Evolutionary conservation across 352 stramenopile genomes (phyloP).

Genomic region (Pythium grandisporangium): DNA sequence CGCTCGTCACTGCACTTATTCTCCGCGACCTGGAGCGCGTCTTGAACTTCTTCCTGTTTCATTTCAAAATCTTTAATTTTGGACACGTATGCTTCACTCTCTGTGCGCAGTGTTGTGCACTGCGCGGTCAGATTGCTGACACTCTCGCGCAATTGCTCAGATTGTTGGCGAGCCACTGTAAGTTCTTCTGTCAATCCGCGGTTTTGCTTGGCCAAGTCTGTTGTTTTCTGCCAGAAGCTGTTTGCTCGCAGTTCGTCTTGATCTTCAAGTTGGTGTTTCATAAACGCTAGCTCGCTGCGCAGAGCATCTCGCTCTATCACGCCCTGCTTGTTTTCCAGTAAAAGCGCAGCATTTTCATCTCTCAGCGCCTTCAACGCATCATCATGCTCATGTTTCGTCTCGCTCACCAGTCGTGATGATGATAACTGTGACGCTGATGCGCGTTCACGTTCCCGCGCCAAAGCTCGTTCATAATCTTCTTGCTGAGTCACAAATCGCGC

Average conservation of each 20-base stretch:
- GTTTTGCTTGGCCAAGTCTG: constrained; percentile 75
- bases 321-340: constrained; percentile 61
- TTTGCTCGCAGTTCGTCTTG: constrained; percentile 66
- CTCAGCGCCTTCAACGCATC: constrained; percentile 66
- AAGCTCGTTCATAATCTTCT: constrained; percentile 52
- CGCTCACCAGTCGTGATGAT: constrained; percentile 54
- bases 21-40: constrained; percentile 55
- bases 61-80: constrained; percentile 56
- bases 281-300: constrained; percentile 55
- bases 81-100: constrained; percentile 47
- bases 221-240: constrained; percentile 84
- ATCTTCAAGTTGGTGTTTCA: constrained; percentile 60
- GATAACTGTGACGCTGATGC: constrained; percentile 53
- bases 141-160: constrained; percentile 55
- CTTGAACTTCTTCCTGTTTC: constrained; percentile 65
- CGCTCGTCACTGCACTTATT: constrained; percentile 77
- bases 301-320: constrained; percentile 57
- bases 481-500: constrained; percentile 57
- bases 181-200: constrained; percentile 64
- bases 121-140: constrained; percentile 53
- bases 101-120: constrained; percentile 29
- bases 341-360: constrained; percentile 48
- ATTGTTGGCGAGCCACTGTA: constrained; percentile 43
- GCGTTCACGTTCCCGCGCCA: constrained; percentile 55
- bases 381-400: constrained; percentile 69